These are phyloP conservation scores for Erodium maritimum DNA, from an alignment of 345 rosid genomes.

Conservation along the genomic window DNA sequence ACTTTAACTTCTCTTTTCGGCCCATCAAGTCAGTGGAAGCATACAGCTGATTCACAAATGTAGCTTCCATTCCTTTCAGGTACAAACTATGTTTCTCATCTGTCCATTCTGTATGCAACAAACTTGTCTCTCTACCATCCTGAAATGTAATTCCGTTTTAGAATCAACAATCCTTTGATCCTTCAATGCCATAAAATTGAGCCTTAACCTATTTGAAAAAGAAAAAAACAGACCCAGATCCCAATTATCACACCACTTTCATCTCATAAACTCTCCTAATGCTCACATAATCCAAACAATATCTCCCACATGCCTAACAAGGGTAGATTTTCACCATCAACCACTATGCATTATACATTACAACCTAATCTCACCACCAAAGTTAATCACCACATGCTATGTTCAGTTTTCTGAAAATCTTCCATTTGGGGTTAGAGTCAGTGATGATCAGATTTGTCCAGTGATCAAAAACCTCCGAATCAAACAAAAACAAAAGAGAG, in stretches of 20 bases:
- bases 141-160: constrained; percentile 11
- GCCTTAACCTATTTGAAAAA: too few relatives aligned
- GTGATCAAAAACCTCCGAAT: background rate
- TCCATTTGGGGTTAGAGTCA: background rate
- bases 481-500: background rate
- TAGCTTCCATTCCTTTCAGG: constrained; percentile 83
- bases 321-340: too few relatives aligned
- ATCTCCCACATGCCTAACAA: too few relatives aligned
- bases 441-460: background rate
- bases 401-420: background rate
- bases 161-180: background rate
- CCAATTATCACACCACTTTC: background rate
- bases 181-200: too few relatives aligned
- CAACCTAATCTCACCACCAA: background rate
- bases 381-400: background rate
- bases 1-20: constrained; percentile 17
- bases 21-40: constrained; percentile 33
- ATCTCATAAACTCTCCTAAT: background rate
- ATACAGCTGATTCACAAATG: constrained; percentile 68
- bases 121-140: constrained; percentile 28
- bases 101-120: constrained; percentile 54
- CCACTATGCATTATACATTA: background rate
- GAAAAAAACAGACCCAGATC: background rate
- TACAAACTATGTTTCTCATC: constrained; percentile 82
- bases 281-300: background rate